Evolutionary conservation across 2,329 filamentous ascomycete species (phyloP), one percentile per base, ranked within the genome.

Genomic region (Aspergillus fijiensis): DNA sequence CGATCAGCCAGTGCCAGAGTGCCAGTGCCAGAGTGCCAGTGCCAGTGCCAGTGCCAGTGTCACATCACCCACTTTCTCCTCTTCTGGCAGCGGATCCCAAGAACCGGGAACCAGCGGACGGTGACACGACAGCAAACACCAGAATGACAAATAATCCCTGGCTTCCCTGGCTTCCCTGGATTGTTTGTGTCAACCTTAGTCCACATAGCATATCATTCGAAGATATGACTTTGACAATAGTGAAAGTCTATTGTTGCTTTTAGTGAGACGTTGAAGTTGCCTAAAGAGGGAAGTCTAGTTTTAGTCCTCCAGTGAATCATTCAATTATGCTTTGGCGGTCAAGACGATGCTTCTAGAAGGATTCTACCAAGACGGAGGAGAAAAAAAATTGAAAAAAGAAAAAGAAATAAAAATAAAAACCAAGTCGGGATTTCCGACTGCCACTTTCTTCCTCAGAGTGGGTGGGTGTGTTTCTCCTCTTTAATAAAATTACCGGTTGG

Each of bases 101-200:
- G 42, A 47, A 55, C 52, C 52, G 23, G 52, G 52, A 48, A 55
- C 52, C 52, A 49, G n/a, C 31, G 42, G 39, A 45, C 16, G 51
- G 52, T 55, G 52, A 55, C 52, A 55, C 52, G 16, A 45, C 52
- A 55, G 52, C 50, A 52, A 14, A 21, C 6, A 12, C 29, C 10
- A 12, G 23, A 27, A 55, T 55, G 52, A 55, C 52, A 55, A 55
- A 55, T 49, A 49, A 31, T 55, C 25, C 49, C 23, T 29, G 25
- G 21, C 23, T n/a, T 23, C 51, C 16, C 25, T 16, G 6, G 23
- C 12, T 23, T 23, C 23, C 23, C 23, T 23, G 23, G 23, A 23
- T 23, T n/a, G n/a, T 49, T 12, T 16, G 11, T 33, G 50, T 39
- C 50, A 52, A 25, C 6, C 7, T 7, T 23, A 23, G 23, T 23